Evolutionary conservation across 2,329 filamentous ascomycete species (phyloP).

Genomic region (Epichloe coenophiala): DNA sequence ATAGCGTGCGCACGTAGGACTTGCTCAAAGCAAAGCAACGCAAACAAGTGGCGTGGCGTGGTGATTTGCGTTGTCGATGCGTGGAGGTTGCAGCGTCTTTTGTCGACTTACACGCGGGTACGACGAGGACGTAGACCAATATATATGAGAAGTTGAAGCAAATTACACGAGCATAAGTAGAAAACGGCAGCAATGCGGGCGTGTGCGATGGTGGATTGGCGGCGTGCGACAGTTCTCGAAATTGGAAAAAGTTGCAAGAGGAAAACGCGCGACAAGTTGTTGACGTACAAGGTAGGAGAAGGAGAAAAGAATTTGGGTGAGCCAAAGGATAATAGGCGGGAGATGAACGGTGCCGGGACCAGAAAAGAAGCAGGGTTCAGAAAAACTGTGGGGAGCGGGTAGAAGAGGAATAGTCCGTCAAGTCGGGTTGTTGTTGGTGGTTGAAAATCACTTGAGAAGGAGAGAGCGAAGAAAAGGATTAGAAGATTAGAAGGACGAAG

Average conservation of each 20-base stretch:
- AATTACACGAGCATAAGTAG: background rate
- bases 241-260: slow-evolving; percentile 4
- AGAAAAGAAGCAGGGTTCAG: slow-evolving; percentile 6
- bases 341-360: slow-evolving; percentile 8
- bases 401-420: slow-evolving; percentile 2
- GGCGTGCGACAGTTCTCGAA: slow-evolving; percentile 4
- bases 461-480: background rate
- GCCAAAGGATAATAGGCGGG: slow-evolving; percentile 6
- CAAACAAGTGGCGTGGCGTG: slow-evolving; percentile 1
- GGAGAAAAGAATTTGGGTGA: slow-evolving; percentile 14
- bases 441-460: background rate
- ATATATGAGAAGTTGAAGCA: background rate
- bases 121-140: slow-evolving; percentile 7
- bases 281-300: slow-evolving; percentile 13
- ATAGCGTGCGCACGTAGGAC: background rate
- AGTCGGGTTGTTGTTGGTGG: background rate
- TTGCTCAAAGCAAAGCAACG: background rate
- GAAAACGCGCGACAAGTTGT: slow-evolving; percentile 9
- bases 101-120: slow-evolving; percentile 21
- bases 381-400: slow-evolving; percentile 9
- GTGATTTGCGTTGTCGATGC: slow-evolving; percentile 1
- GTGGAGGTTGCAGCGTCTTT: slow-evolving; percentile 3
- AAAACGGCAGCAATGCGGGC: slow-evolving; percentile 4
- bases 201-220: slow-evolving; percentile 6
- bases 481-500: background rate